These are phyloP conservation scores for Musa troglodytarum DNA, from an alignment of 176 grass and related monocot species.

Conservation along the genomic window DNA sequence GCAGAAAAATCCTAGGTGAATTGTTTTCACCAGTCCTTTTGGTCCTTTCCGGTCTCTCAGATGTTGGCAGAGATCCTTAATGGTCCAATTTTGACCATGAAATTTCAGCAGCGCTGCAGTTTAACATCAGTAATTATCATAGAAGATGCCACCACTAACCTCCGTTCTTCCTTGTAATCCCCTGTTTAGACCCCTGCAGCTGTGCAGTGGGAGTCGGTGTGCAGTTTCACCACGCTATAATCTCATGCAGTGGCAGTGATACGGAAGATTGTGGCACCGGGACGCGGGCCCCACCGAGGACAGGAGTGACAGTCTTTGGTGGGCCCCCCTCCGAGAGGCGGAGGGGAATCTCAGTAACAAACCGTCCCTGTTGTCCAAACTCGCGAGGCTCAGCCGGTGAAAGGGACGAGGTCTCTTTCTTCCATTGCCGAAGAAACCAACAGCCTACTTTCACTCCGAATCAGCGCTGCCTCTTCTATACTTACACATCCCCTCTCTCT, in stretches of 20 bases:
- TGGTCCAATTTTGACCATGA: background rate
- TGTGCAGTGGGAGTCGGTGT: no score
- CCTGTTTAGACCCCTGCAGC: no score
- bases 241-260: background rate
- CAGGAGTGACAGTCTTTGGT: background rate
- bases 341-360: conserved; percentile 70
- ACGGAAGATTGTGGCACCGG: conserved; percentile 19
- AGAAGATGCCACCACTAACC: no score
- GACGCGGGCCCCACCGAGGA: conserved; percentile 17
- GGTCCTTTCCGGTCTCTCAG: background rate
- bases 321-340: conserved; percentile 20
- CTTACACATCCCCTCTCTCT: background rate
- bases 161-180: no score
- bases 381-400: background rate
- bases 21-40: background rate
- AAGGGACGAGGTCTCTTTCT: conserved; percentile 3
- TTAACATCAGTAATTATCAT: no score
- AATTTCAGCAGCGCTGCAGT: no score
- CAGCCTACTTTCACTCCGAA: conserved; percentile 35
- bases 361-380: conserved; percentile 14
- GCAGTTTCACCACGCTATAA: background rate
- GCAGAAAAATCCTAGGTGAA: background rate
- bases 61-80: background rate
- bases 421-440: conserved; percentile 26
- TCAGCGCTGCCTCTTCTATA: conserved; percentile 29